Evolutionary conservation across 192 early-diverging fungal species (phyloP).

Genomic region (Backusella tuberculispora): DNA sequence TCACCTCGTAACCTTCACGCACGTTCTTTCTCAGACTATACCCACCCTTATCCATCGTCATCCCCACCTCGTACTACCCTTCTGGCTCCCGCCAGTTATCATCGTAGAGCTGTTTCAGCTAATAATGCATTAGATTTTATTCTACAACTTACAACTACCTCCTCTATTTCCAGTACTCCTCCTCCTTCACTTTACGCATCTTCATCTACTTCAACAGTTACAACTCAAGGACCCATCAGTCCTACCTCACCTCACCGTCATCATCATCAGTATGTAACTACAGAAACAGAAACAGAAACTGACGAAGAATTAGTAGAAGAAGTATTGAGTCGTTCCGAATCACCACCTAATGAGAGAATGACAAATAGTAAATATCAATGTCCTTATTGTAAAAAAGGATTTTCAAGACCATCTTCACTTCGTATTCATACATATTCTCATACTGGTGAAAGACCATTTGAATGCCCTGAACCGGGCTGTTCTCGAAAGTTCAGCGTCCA

Average conservation of each 20-base stretch:
- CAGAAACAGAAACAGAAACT: neutral
- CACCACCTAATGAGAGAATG: neutral
- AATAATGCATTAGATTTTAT: conserved; percentile 36
- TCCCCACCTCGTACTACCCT: conserved; percentile 22
- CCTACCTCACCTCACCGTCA: conserved; percentile 1
- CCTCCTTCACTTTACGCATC: conserved; percentile 23
- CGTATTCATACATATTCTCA: conserved; percentile 66
- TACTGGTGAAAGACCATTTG: conserved; percentile 64
- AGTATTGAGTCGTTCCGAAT: neutral
- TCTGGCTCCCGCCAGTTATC: conserved; percentile 22
- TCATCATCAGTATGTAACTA: neutral
- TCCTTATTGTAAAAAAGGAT: conserved; percentile 59
- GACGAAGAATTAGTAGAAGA: neutral
- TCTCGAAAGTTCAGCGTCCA: conserved; percentile 37
- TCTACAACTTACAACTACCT: neutral
- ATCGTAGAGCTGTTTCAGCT: conserved; percentile 45
- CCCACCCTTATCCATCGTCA: conserved; percentile 39
- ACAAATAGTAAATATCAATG: conserved; percentile 49
- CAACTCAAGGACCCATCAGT: conserved; percentile 24
- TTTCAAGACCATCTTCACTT: conserved; percentile 61
- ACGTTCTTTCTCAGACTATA: conserved; percentile 45
- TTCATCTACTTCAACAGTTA: conserved; percentile 26
- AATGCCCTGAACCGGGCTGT: conserved; percentile 48
- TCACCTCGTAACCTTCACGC: conserved; percentile 39
- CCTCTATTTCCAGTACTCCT: neutral